phyloP scores from a whole-genome alignment of 2,329 filamentous ascomycete genomes.

The Clonostachys chloroleuca region DNA sequence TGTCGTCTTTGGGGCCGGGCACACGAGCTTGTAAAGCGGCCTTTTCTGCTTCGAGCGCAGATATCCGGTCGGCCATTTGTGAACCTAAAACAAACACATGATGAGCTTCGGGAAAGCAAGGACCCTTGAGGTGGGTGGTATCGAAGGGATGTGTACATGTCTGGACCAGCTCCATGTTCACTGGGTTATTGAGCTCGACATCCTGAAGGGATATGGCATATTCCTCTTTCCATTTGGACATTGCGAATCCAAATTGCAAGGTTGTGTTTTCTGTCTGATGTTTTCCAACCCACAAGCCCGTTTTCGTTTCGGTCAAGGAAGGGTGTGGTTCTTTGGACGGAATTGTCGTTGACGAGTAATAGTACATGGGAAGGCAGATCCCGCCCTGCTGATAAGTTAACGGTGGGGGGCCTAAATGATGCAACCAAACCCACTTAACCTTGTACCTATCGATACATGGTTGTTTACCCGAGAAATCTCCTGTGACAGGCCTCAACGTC shows the following conservation, averaged over 20 bases:
- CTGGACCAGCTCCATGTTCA: conserved; percentile 65
- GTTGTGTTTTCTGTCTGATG: no score
- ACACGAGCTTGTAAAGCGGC: conserved; percentile 25
- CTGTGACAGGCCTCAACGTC: neutral
- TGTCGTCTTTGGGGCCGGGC: conserved; percentile 14
- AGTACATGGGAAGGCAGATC: no score
- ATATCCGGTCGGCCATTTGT: conserved; percentile 62
- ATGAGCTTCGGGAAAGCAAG: conserved; percentile 8
- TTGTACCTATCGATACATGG: neutral
- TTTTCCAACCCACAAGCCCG: no score
- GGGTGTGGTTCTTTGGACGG: no score
- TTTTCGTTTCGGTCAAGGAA: no score
- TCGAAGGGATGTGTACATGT: conserved; percentile 58
- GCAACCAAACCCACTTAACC: neutral
- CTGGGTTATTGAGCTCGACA: conserved; percentile 61
- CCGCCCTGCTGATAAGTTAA: no score
- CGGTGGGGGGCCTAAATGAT: no score
- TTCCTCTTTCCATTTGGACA: conserved; percentile 74
- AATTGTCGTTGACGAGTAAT: no score
- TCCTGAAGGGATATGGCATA: conserved; percentile 73
- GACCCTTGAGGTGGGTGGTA: conserved; percentile 5
- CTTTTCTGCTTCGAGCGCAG: conserved; percentile 57
- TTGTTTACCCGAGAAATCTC: conserved; percentile 3
- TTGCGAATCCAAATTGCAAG: conserved; percentile 12
- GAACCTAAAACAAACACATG: conserved; percentile 41